Conservation (phyloP, 2,329 filamentous ascomycete species). For the Aureobasidium sp. region DNA sequence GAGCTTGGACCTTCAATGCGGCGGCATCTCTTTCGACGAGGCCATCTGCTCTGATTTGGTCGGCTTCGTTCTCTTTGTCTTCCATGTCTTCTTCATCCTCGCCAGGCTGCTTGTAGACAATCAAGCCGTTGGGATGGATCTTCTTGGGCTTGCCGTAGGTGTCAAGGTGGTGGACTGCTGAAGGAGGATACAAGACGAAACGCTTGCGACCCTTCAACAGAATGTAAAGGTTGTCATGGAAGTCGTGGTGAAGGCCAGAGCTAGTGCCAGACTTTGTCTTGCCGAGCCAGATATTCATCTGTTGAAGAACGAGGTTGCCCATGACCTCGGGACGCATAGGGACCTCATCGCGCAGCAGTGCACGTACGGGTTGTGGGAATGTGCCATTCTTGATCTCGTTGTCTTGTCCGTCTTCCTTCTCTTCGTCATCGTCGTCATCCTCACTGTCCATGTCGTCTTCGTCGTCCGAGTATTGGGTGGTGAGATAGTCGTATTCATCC, state of each 20-base stretch:
- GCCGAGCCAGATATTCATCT: conserved; percentile 11
- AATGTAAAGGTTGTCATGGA: conserved; percentile 10
- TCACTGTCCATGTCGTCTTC: background rate
- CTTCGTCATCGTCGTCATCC: background rate
- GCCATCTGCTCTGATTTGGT: conserved; percentile 8
- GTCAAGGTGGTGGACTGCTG: background rate
- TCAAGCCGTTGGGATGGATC: conserved; percentile 7
- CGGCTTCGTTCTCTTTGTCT: background rate
- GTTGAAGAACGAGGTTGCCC: conserved; percentile 11
- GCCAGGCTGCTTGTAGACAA: conserved; percentile 7
- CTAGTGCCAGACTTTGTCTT: conserved; percentile 4
- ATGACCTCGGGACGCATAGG: background rate
- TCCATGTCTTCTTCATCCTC: background rate
- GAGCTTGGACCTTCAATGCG: background rate
- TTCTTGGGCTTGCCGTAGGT: background rate
- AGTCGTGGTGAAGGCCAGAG: conserved; percentile 9
- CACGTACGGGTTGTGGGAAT: conserved; percentile 5
- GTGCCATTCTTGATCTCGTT: background rate
- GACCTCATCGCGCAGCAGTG: background rate
- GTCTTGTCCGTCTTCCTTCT: background rate
- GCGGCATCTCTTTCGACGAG: conserved; percentile 8
- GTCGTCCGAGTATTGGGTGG: conserved; percentile 8
- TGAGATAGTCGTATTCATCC: conserved; percentile 8
- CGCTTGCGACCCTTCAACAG: conserved; percentile 9
- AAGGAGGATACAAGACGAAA: conserved; percentile 5